Base-by-base conservation (phyloP, 2,329 filamentous ascomycete genomes). In the Aspergillus neotritici region DNA sequence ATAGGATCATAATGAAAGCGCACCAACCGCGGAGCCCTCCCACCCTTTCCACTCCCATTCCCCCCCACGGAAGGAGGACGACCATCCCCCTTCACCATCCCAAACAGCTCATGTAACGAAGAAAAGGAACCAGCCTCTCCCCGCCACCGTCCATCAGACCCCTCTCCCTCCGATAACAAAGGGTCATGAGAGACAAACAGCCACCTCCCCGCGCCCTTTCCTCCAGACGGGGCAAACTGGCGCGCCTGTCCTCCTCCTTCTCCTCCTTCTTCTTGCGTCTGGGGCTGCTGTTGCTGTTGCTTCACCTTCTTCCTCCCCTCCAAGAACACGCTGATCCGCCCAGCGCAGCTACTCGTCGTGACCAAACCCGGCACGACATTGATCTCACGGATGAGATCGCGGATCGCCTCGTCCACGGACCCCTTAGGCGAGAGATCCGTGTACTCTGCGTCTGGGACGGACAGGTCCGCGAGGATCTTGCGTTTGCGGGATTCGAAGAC, bases 1-100 rank as follows among this genome's bases (percentile, higher is more conserved):
- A 96, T 89, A 4, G 90, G 88, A 64, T 96, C 90, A 60, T 94
- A 96, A 66, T 94, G 93, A 69, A 95, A 86, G 65, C 91, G 87
- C 39, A 95, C 73, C 49, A 74, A 72, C 43, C 73, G 66, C 49
- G 60, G 55, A 13, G 55, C 52, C 34, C 75, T 64, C 78, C 66
- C 58, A 77, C 72, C 56, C 68, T 65, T 43, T 37, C 21, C 21
- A 25, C 75, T 64, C 78, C 66, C 58, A 77, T 72, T 56, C 68
- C 65, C 43, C 37, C 49, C 44, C 41, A 48, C 35, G 62, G 61
- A 40, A 53, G 57, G 42, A 50, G 62, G 46, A 42, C 55, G 54
- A 11, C 59, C 61, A 47, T 55, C 40, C 12, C 56, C 61, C 37
- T 54, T 64, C 11, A 64, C 54, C 49, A 78, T 64, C 3, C 72